These are phyloP conservation scores for Nephelium lappaceum DNA, from an alignment of 345 rosid genomes.

Conservation along the genomic window DNA sequence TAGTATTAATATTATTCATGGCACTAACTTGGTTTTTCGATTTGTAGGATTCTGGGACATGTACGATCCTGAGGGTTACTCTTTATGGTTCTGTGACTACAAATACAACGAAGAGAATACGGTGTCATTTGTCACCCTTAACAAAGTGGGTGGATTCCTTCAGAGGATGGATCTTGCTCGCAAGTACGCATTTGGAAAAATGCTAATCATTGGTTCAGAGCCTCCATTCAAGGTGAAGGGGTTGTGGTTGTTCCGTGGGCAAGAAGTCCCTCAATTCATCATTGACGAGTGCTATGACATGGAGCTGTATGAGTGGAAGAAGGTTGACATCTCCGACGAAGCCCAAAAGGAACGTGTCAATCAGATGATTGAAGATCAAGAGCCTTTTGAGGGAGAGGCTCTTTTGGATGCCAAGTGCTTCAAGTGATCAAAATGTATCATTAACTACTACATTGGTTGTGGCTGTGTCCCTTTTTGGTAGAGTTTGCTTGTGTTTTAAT, in stretches of 20 bases:
- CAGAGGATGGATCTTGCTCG: constrained; percentile 97
- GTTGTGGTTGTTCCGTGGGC: constrained; percentile 95
- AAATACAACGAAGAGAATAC: constrained; percentile 97
- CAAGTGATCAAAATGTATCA: constrained; percentile 48
- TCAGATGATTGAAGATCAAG: constrained; percentile 92
- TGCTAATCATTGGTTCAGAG: constrained; percentile 78
- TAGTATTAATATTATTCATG: not conserved
- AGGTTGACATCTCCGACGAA: constrained; percentile 81
- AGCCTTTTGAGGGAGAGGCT: constrained; percentile 93
- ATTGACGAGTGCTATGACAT: constrained; percentile 94
- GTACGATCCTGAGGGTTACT: constrained; percentile 98
- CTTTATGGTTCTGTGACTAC: constrained; percentile 97
- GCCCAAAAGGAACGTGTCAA: constrained; percentile 88
- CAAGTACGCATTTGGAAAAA: constrained; percentile 94
- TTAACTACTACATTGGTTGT: not conserved
- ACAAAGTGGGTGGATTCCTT: constrained; percentile 95
- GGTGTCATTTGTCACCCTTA: constrained; percentile 82
- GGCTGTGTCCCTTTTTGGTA: constrained; percentile 1
- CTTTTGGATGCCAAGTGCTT: constrained; percentile 99
- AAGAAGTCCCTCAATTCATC: constrained; percentile 81
- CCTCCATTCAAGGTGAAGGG: constrained; percentile 96
- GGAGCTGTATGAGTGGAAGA: constrained; percentile 95
- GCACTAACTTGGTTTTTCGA: not conserved
- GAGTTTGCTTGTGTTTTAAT: constrained; percentile 19
- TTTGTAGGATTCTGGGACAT: constrained; percentile 98